phyloP scores from a whole-genome alignment of 345 rosid species.

The Moringa oleifera region DNA sequence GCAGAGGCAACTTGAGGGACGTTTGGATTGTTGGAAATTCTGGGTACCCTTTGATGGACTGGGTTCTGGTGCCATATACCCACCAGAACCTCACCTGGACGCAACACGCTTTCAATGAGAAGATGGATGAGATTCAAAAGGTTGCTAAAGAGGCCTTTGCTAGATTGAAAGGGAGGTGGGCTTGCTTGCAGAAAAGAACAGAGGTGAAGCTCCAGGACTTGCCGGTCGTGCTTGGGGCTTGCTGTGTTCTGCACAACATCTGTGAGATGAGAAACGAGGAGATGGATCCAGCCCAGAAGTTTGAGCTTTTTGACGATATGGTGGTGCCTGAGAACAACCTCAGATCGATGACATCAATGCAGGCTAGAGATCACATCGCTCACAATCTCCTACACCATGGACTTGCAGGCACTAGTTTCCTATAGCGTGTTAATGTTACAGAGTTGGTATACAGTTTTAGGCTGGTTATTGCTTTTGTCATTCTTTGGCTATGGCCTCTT shows the following conservation, averaged over 20 bases:
- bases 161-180: constrained; percentile 67
- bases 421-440: constrained; percentile 1
- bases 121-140: constrained; percentile 34
- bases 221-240: constrained; percentile 80
- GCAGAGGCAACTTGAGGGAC: constrained; percentile 45
- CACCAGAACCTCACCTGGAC: constrained; percentile 75
- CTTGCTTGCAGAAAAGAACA: constrained; percentile 70
- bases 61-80: constrained; percentile 73
- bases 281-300: constrained; percentile 35
- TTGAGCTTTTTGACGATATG: constrained; percentile 60
- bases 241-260: constrained; percentile 75
- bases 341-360: constrained; percentile 40
- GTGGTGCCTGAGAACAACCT: constrained; percentile 50
- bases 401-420: constrained; percentile 38
- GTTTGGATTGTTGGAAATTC: constrained; percentile 61
- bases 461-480: not conserved
- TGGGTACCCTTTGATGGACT: constrained; percentile 62
- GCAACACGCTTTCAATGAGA: constrained; percentile 69
- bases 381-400: constrained; percentile 77
- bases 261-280: constrained; percentile 73
- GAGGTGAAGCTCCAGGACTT: constrained; percentile 77
- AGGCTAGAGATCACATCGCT: constrained; percentile 64
- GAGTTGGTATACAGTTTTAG: not conserved
- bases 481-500: not conserved
- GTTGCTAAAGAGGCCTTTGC: constrained; percentile 48